Conservation (phyloP, 163 green algal species). For the Chlorella variabilis region DNA sequence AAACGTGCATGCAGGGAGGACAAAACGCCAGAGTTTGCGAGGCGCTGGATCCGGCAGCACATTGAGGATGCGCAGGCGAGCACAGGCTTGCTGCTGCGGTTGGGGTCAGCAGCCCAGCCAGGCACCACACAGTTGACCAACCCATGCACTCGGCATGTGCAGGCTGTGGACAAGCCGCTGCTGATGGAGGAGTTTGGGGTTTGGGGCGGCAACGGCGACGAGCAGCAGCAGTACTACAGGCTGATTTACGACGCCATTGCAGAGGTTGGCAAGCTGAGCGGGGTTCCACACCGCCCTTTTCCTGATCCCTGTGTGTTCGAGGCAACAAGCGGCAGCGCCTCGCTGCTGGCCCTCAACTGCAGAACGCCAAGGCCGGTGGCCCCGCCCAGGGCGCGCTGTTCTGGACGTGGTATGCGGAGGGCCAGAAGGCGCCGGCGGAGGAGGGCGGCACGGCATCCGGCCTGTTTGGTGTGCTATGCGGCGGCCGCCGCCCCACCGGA, state of each 20-base stretch:
- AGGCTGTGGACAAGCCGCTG: constrained; percentile 35
- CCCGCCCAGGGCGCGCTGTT: constrained; percentile 44
- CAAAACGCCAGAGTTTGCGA: constrained; percentile 2
- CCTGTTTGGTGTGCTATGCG: constrained; percentile 42
- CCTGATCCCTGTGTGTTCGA: neutral
- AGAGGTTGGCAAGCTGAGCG: neutral
- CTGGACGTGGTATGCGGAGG: constrained; percentile 47
- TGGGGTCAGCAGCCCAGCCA: too few relatives aligned
- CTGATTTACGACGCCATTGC: constrained; percentile 5
- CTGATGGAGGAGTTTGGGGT: constrained; percentile 52
- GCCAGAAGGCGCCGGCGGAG: constrained; percentile 46
- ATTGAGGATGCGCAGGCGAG: constrained; percentile 30
- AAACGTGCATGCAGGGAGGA: constrained; percentile 12
- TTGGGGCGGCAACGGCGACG: neutral
- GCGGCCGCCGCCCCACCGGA: too few relatives aligned
- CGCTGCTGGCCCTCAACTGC: too few relatives aligned
- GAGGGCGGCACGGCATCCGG: constrained; percentile 25
- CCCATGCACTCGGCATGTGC: neutral
- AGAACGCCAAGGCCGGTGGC: constrained; percentile 28
- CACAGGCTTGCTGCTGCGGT: too few relatives aligned
- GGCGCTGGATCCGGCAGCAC: constrained; percentile 50
- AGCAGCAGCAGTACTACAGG: constrained; percentile 17
- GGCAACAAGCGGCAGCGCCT: too few relatives aligned
- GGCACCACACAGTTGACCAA: neutral
- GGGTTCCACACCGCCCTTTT: too few relatives aligned